Evolutionary conservation across 768 basidiomycete species (phyloP), one percentile per base, ranked within the genome.

Genomic region (Pisolithus sp.): DNA sequence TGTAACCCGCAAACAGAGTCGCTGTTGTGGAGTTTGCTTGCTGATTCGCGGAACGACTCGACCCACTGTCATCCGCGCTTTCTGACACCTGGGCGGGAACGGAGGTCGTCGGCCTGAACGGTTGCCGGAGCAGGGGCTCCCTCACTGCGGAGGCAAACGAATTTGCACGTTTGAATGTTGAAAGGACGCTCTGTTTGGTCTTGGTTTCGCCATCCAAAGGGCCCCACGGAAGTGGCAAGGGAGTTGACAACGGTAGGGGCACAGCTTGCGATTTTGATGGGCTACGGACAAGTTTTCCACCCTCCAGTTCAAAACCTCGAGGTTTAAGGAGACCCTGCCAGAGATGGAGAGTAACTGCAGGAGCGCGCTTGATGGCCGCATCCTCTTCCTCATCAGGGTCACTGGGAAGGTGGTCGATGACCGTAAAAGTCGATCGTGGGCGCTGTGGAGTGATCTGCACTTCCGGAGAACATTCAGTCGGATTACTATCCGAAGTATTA

Each of bases 281-380:
- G 53, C 81, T 85, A 21, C 80, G 76, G 6, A 85, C 63, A 46
- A 89, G 75, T 56, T 78, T 75, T 8, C 82, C 80, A 10, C 50
- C 73, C 18, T 76, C 67, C 50, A 87, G 66, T 55, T 81, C 76
- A 64, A 83, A 87, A 9, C 87, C 88, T 8, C 87, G 78, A 24
- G 77, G 71, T 51, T 78, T 76, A 26, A 90, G 76, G 23, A 90
- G 79, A 54, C 76, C 76, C 46, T 78, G 74, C 88, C 88, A 90
- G 7, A 89, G 74, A 52, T 82, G 80, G 39, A 85, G 72, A 1
- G 83, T 84, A 3, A 82, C 73, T 0, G 74, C 73, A 0, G 83
- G 83, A 1, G 81, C 69, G n/a, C 82, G 81, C 48, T 74, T 79
- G 10, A 80, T 71, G 17, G 76, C 65, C 0, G 78, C 80, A 0